phyloP scores from a whole-genome alignment of 176 grass and related monocot genomes.

The Ensete ventricosum region DNA sequence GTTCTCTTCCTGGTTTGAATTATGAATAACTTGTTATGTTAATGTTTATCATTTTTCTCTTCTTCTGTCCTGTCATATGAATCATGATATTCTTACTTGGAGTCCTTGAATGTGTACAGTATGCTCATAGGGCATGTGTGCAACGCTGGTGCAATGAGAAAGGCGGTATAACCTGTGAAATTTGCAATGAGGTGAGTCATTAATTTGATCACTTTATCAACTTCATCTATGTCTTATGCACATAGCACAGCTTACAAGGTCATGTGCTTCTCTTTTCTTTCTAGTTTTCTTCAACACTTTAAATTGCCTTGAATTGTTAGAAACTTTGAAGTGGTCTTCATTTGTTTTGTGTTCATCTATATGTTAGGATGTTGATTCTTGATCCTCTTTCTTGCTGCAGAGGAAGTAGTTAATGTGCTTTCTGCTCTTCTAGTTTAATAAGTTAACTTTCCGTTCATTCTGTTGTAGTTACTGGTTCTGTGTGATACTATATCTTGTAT shows the following conservation, averaged over 20 bases:
- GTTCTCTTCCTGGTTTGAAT: neutral
- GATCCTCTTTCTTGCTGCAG: too few species aligned
- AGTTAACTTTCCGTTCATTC: too few species aligned
- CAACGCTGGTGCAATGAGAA: constrained; percentile 93
- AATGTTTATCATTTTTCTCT: neutral
- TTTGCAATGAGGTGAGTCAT: constrained; percentile 58
- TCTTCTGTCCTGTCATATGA: neutral
- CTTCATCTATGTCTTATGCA: neutral
- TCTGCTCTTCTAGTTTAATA: too few species aligned
- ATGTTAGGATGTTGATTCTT: too few species aligned
- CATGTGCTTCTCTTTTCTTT: neutral
- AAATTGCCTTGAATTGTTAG: neutral
- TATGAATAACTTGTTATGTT: neutral
- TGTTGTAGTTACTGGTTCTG: too few species aligned
- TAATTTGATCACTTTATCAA: neutral
- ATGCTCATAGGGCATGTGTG: constrained; percentile 84
- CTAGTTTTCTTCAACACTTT: neutral
- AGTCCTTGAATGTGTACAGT: constrained; percentile 31
- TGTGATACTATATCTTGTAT: too few species aligned
- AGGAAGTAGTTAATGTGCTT: too few species aligned
- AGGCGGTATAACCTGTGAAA: constrained; percentile 81
- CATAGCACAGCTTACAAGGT: too few species aligned
- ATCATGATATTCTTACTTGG: neutral
- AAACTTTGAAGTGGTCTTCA: neutral
- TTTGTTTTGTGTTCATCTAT: too few species aligned